These are phyloP conservation scores for Lycium barbarum DNA, from an alignment of 257 asterid genomes.

Conservation along the genomic window DNA sequence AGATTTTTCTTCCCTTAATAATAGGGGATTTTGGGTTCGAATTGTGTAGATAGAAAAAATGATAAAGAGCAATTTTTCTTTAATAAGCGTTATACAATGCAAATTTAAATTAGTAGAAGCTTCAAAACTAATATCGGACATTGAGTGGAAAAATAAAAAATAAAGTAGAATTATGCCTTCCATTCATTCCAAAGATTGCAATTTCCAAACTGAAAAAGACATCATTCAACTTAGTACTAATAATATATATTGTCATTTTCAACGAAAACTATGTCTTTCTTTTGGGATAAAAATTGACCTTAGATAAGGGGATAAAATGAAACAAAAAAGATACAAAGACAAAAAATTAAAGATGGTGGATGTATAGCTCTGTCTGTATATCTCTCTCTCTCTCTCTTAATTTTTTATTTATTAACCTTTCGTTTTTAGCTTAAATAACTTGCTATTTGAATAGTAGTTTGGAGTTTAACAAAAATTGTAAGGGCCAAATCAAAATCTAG, in stretches of 20 bases:
- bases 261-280: background rate
- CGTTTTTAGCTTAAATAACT: no score
- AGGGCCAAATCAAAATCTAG: background rate
- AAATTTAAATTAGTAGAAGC: background rate
- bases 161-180: no score
- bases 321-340: background rate
- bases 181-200: conserved; percentile 29
- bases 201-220: background rate
- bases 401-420: no score
- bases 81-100: background rate
- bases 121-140: background rate
- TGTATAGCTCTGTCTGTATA: background rate
- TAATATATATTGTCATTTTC: background rate
- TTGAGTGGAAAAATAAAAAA: no score
- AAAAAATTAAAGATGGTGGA: background rate
- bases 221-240: background rate
- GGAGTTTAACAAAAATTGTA: background rate
- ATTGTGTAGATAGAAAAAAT: background rate
- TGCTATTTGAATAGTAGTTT: background rate
- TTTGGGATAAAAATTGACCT: background rate
- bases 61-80: background rate
- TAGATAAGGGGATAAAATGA: no score
- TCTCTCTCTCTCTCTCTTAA: no score
- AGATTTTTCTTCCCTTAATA: rapidly evolving
- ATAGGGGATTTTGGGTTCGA: rapidly evolving